phyloP scores from a whole-genome alignment of 1,139 yeast species.

The Hemisphaericaspora xylanilytica region DNA sequence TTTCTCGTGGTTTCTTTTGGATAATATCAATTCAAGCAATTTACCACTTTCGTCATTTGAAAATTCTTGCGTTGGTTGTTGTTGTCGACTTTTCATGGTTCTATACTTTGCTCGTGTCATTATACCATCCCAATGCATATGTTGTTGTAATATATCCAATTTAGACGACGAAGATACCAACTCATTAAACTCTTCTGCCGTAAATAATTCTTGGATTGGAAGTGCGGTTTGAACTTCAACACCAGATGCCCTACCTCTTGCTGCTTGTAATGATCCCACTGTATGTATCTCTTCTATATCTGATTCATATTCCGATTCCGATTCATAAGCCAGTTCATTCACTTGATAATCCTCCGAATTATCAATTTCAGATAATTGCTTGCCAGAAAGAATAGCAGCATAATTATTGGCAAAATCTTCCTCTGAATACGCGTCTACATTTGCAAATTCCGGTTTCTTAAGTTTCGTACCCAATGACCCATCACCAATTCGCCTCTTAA shows the following conservation, averaged over 20 bases:
- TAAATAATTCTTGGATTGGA: constrained; percentile 28
- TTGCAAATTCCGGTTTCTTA: constrained; percentile 12
- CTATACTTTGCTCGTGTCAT: constrained; percentile 46
- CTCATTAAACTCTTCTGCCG: constrained; percentile 30
- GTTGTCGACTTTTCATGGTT: constrained; percentile 3
- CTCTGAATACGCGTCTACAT: constrained; percentile 23
- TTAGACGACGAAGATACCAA: constrained; percentile 23
- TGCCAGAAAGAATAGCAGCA: constrained; percentile 24
- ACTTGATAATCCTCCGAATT: constrained; percentile 40
- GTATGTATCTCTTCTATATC: constrained; percentile 13
- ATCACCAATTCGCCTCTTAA: constrained; percentile 13
- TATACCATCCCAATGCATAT: constrained; percentile 27
- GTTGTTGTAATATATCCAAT: constrained; percentile 33
- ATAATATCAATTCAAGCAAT: constrained; percentile 18
- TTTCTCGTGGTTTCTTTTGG: constrained; percentile 15
- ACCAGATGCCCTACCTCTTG: not conserved
- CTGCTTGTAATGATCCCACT: not conserved
- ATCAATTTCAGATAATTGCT: constrained; percentile 45
- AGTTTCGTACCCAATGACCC: constrained; percentile 4
- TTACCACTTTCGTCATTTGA: constrained; percentile 19
- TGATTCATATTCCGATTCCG: constrained; percentile 19
- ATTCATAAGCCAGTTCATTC: constrained; percentile 9
- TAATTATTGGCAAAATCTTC: constrained; percentile 24
- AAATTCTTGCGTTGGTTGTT: not conserved
- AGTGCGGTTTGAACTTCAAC: not conserved